Conservation (phyloP, 345 rosid genomes). For the Citrus maxima region DNA sequence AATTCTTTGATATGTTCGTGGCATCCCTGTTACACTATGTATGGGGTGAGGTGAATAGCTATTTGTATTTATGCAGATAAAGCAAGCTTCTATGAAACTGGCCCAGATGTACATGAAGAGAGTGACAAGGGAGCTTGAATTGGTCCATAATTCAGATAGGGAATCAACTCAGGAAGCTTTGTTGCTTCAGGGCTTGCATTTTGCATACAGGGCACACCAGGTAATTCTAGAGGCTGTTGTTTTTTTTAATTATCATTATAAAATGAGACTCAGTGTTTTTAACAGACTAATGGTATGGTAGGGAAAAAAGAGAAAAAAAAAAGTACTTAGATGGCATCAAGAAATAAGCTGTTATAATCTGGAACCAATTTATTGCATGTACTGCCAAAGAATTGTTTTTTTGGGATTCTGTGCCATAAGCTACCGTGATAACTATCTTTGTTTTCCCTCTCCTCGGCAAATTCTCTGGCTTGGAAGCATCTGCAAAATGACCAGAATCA, state of each 20-base stretch:
- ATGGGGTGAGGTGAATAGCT: neutral
- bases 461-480: neutral
- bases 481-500: neutral
- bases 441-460: neutral
- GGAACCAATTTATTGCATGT: neutral
- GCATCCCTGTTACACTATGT: neutral
- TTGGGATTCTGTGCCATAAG: neutral
- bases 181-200: constrained; percentile 77
- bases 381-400: neutral
- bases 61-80: constrained; percentile 48
- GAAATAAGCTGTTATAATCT: neutral
- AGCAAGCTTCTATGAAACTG: constrained; percentile 64
- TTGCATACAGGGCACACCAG: constrained; percentile 82
- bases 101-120: constrained; percentile 76
- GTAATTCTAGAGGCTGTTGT: constrained; percentile 26
- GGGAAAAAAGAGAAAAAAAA: neutral
- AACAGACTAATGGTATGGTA: neutral
- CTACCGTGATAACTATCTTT: neutral
- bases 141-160: constrained; percentile 47
- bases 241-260: neutral
- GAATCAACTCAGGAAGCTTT: constrained; percentile 71
- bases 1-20: neutral
- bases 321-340: neutral
- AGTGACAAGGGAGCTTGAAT: constrained; percentile 69
- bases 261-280: neutral